phyloP scores from a whole-genome alignment of 257 asterid genomes.

The Penstemon davidsonii region DNA sequence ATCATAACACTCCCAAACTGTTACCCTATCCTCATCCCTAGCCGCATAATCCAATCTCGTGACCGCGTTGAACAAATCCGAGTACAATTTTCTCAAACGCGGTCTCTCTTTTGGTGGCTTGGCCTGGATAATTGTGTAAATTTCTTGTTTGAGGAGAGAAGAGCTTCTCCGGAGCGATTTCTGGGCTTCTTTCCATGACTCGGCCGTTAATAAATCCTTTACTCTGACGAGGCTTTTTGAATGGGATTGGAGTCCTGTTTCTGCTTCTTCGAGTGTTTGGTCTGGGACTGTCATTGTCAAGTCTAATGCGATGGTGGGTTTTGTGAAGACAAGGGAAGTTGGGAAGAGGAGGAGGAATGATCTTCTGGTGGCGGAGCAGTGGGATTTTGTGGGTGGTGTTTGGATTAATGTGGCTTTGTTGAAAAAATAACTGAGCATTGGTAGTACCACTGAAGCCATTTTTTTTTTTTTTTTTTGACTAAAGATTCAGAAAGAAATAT shows the following conservation, averaged over 20 bases:
- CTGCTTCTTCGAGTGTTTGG: constrained; percentile 66
- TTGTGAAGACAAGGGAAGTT: constrained; percentile 4
- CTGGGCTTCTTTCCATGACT: constrained; percentile 67
- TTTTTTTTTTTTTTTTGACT: too few relatives aligned
- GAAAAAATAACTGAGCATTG: background rate
- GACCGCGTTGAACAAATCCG: constrained; percentile 53
- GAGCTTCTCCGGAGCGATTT: constrained; percentile 51
- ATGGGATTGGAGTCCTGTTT: constrained; percentile 40
- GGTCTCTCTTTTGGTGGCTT: constrained; percentile 58
- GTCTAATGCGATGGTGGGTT: constrained; percentile 43
- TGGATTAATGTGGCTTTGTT: constrained; percentile 27
- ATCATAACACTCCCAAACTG: constrained; percentile 45
- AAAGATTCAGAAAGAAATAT: too few relatives aligned
- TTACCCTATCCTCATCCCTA: constrained; percentile 58
- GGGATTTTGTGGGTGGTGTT: constrained; percentile 21
- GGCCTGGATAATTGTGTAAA: constrained; percentile 61
- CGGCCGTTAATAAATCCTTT: constrained; percentile 47
- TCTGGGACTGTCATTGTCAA: constrained; percentile 65
- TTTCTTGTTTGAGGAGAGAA: constrained; percentile 60
- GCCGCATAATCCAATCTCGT: constrained; percentile 72
- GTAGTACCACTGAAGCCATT: background rate
- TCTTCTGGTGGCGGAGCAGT: constrained; percentile 35
- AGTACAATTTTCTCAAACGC: constrained; percentile 48
- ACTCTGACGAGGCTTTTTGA: constrained; percentile 42
- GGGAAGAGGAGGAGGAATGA: constrained; percentile 22